Conservation (phyloP, 2,329 filamentous ascomycete genomes). For the Emergomyces pasteurianus region DNA sequence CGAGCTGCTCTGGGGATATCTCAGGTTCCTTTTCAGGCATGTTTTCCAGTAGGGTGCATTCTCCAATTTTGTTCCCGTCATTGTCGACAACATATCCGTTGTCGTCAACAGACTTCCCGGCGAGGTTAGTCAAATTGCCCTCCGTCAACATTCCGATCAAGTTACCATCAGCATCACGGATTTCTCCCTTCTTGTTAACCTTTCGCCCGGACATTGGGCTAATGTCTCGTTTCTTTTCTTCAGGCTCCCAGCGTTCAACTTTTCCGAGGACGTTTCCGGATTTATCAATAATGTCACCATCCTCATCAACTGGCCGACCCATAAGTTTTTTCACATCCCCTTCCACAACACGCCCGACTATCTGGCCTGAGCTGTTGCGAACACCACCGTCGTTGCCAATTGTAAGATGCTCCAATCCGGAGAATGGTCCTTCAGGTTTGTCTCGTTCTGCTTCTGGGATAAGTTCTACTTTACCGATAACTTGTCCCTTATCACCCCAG, state of each 20-base stretch:
- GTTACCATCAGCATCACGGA: constrained; percentile 35
- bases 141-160: constrained; percentile 35
- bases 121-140: constrained; percentile 30
- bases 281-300: constrained; percentile 57
- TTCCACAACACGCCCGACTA: constrained; percentile 49
- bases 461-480: constrained; percentile 48
- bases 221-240: constrained; percentile 42
- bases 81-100: constrained; percentile 46
- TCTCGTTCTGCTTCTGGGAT: constrained; percentile 39
- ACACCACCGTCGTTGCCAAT: constrained; percentile 49
- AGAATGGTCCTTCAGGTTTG: constrained; percentile 46
- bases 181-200: constrained; percentile 41
- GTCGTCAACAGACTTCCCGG: constrained; percentile 35
- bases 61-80: constrained; percentile 52
- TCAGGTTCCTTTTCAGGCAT: constrained; percentile 28
- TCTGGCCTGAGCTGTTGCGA: constrained; percentile 39
- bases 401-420: constrained; percentile 45
- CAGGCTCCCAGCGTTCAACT: constrained; percentile 56
- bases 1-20: constrained; percentile 31
- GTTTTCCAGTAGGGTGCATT: constrained; percentile 51
- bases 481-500: constrained; percentile 51
- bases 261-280: constrained; percentile 55
- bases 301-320: constrained; percentile 54
- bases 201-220: constrained; percentile 47
- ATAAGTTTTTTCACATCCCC: constrained; percentile 53